These are phyloP conservation scores for Rhodotorula babjevae DNA, from an alignment of 768 basidiomycete genomes.

Conservation along the genomic window DNA sequence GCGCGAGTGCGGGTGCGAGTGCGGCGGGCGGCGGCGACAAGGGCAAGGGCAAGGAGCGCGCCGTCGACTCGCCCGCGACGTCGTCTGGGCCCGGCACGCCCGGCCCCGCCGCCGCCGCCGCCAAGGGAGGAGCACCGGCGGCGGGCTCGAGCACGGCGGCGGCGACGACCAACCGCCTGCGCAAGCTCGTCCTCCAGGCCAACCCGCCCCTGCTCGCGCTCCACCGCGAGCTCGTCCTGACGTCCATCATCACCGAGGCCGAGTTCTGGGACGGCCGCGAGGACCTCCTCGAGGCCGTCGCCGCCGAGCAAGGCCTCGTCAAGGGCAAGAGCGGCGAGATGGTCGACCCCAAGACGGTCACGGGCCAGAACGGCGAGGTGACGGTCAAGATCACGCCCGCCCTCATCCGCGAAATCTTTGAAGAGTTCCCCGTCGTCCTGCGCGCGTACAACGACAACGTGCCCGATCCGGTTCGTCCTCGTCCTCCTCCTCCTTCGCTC, in stretches of 20 bases:
- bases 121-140: background rate
- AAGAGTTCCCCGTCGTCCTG: conserved; percentile 91
- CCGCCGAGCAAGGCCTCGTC: conserved; percentile 26
- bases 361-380: conserved; percentile 75
- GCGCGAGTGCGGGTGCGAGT: conserved; percentile 9
- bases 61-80: background rate
- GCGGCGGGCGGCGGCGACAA: conserved; percentile 1
- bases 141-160: no score
- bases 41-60: conserved; percentile 14
- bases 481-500: background rate
- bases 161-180: conserved; percentile 10
- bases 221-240: conserved; percentile 82
- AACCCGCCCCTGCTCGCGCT: conserved; percentile 49
- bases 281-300: conserved; percentile 51
- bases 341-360: conserved; percentile 80
- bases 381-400: conserved; percentile 87
- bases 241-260: conserved; percentile 75
- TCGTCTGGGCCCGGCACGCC: background rate
- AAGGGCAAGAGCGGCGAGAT: conserved; percentile 73
- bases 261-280: conserved; percentile 98
- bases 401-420: conserved; percentile 91
- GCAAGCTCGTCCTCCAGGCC: conserved; percentile 25
- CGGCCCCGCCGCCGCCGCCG: background rate
- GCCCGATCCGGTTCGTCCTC: conserved; percentile 64
- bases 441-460: conserved; percentile 91